Conservation (phyloP, 345 rosid species). For the Citrus sinensis region DVS_A1.0 CM039169.1:22437001-22437500, state of each 20-base stretch:
- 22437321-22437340: background rate
- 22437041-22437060: background rate
- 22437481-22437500: slow-evolving; percentile 34
- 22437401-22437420: slow-evolving; percentile 86
- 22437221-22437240: too few species aligned
- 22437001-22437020: slow-evolving; percentile 79
- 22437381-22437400: slow-evolving; percentile 72
- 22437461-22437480: slow-evolving; percentile 26
- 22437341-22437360: slow-evolving; percentile 67
- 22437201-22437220: too few species aligned
- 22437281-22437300: background rate
- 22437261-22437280: background rate
- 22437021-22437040: slow-evolving; percentile 87
- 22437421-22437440: slow-evolving; percentile 52
- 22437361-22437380: slow-evolving; percentile 82
- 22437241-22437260: too few species aligned
- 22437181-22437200: too few species aligned
- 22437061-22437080: background rate
- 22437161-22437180: too few species aligned
- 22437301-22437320: background rate
- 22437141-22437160: background rate
- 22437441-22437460: slow-evolving; percentile 56
- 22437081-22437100: background rate
- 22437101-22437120: background rate
- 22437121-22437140: background rate